Evolutionary conservation across 352 stramenopile genomes (phyloP), one percentile per base, ranked within the genome.

Genomic region (Pythium brachiatum): DNA sequence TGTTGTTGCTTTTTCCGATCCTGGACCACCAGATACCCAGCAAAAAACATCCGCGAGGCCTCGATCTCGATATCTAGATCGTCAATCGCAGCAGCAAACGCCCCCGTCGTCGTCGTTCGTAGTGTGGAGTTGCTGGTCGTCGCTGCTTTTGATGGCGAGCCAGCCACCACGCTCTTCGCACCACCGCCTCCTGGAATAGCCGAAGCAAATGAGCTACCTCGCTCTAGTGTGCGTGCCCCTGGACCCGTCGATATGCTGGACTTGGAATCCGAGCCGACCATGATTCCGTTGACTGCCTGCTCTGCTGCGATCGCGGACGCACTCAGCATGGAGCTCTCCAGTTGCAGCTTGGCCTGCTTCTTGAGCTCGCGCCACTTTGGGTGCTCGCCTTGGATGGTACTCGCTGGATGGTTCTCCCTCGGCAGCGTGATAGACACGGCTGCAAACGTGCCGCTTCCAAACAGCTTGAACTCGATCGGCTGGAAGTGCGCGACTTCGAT

Each of bases 401-500:
- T 88, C 8, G 74, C 69, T 1, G 81, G 67, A 11, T 95, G 83
- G 23, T 63, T 75, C 56, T 92, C 86, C 12, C 94, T 84, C 6
- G 95, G 95, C 25, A 98, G 75, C 53, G 89, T 94, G 26, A 97
- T 79, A 3, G 73, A 77, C n/a, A 98, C 86, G 20, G 88, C 79
- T 5, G 95, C 76, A 69, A 97, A 98, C 13, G 97, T 96, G 6
- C 92, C 95, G 50, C 76, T 73, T 1, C 90, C 94, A 54, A 88
- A 92, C 7, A 98, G 51, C 20, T 89, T 89, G 48, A 98, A 93
- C 31, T 81, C 79, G 16, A 98, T 73, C 2, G 95, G 93, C 52
- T 98, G 82, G 61, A 98, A 98, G 68, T 98, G 95, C 4, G 92
- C 95, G 36, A 98, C 81, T 62, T 98, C 90, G 34, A 98, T 74